A percentile compares a stretch with the other conserved stretches of the same genome.
phyloP scores from a whole-genome alignment of 2,329 filamentous ascomycete species.

The Exserohilum rostratum region DNA sequence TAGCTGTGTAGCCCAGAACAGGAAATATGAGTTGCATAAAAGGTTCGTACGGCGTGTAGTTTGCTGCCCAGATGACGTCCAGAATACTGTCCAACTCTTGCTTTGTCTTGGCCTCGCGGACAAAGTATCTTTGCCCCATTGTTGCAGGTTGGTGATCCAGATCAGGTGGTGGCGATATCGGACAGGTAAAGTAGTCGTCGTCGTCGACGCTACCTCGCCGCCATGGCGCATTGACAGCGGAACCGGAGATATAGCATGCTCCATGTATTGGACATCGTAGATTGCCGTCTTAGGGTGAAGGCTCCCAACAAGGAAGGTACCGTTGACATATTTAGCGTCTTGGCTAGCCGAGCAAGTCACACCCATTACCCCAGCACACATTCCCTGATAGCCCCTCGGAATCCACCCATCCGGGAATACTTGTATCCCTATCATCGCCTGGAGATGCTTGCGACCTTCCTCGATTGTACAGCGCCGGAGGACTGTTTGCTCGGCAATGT shows the following conservation, averaged over 20 bases:
- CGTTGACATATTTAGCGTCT: conserved; percentile 24
- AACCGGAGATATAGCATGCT: conserved; percentile 32
- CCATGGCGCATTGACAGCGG: conserved; percentile 28
- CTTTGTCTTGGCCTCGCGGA: conserved; percentile 34
- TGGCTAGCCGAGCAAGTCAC: conserved; percentile 31
- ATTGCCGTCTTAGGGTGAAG: conserved; percentile 30
- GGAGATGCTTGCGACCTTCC: conserved; percentile 30
- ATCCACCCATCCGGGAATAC: conserved; percentile 25
- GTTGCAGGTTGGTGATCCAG: conserved; percentile 16
- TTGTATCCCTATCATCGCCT: conserved; percentile 29
- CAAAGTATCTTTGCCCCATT: conserved; percentile 30
- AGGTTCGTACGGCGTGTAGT: conserved; percentile 45
- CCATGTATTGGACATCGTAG: conserved; percentile 29
- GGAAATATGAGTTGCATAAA: conserved; percentile 45
- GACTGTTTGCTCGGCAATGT: conserved; percentile 17
- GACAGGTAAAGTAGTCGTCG: conserved; percentile 20
- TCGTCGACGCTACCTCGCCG: conserved; percentile 18
- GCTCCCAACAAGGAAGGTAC: conserved; percentile 33
- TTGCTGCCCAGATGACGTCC: conserved; percentile 45
- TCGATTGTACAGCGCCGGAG: conserved; percentile 23
- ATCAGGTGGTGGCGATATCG: conserved; percentile 30
- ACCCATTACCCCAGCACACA: conserved; percentile 21
- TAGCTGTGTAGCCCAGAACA: conserved; percentile 34
- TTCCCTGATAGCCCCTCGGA: conserved; percentile 25
- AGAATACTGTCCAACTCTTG: conserved; percentile 40